These are phyloP conservation scores for Pyrrhoderma noxium DNA, from an alignment of 1,284 basidiomycete species.

Conservation along the genomic window DNA sequence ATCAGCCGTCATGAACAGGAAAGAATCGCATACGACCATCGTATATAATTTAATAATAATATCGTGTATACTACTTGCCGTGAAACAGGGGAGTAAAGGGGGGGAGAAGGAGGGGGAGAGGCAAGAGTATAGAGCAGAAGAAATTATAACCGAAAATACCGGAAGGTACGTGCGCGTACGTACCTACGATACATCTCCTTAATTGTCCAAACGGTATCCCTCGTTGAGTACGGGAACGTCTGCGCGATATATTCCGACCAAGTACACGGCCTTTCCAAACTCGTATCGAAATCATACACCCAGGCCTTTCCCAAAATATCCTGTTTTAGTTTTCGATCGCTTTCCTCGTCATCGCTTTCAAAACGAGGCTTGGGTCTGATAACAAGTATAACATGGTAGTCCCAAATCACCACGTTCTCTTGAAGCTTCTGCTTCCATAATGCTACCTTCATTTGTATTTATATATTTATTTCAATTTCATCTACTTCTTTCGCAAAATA, in stretches of 20 bases:
- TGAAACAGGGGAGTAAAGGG: too few species aligned
- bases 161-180: background rate
- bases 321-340: background rate
- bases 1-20: background rate
- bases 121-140: too few species aligned
- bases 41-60: too few species aligned
- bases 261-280: constrained; percentile 40
- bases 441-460: constrained; percentile 39
- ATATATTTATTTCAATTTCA: too few species aligned
- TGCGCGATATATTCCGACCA: constrained; percentile 26
- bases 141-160: too few species aligned
- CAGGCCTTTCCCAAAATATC: constrained; percentile 28
- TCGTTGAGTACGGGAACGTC: constrained; percentile 16
- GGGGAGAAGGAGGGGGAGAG: too few species aligned
- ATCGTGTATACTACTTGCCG: background rate
- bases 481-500: too few species aligned
- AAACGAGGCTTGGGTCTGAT: constrained; percentile 26
- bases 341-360: background rate
- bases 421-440: constrained; percentile 55
- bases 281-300: constrained; percentile 63
- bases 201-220: constrained; percentile 23
- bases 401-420: constrained; percentile 50
- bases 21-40: too few species aligned
- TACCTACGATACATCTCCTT: constrained; percentile 13
- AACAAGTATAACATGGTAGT: constrained; percentile 68